These are phyloP conservation scores for Globisporangium barbulae DNA, from an alignment of 352 stramenopile species.

Conservation along the genomic window DNA sequence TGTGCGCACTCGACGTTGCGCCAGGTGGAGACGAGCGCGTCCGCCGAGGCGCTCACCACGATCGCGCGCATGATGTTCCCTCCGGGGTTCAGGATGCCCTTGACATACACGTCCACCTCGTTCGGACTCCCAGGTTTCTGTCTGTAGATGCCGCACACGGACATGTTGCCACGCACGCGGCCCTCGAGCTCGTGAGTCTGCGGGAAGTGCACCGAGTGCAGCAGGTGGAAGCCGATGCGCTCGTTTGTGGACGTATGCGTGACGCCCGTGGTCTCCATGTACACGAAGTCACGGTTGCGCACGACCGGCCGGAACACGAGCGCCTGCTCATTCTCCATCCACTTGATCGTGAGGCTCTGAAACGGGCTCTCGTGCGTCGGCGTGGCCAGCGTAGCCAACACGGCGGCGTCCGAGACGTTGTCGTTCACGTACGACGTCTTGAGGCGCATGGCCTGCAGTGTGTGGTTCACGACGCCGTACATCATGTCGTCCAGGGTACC, in stretches of 20 bases:
- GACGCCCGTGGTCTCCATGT: slow-evolving; percentile 18
- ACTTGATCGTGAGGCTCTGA: slow-evolving; percentile 17
- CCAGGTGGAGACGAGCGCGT: slow-evolving; percentile 6
- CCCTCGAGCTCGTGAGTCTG: slow-evolving; percentile 17
- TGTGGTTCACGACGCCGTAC: slow-evolving; percentile 24
- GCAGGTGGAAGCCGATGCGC: slow-evolving; percentile 14
- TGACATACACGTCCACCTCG: slow-evolving; percentile 10
- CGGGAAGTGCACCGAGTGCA: slow-evolving; percentile 19
- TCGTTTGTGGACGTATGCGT: slow-evolving; percentile 3
- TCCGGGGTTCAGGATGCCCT: slow-evolving; percentile 2
- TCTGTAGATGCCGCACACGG: slow-evolving; percentile 17
- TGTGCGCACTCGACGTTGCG: slow-evolving; percentile 11
- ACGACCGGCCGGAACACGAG: not conserved
- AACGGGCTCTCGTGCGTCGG: slow-evolving; percentile 15
- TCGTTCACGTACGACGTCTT: slow-evolving; percentile 23
- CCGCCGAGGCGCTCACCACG: slow-evolving; percentile 35
- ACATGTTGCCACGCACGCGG: slow-evolving; percentile 24
- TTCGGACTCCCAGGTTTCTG: slow-evolving; percentile 5
- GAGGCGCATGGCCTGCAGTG: slow-evolving; percentile 18
- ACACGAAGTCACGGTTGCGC: slow-evolving; percentile 18
- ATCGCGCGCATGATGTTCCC: slow-evolving; percentile 35
- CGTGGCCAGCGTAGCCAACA: slow-evolving; percentile 6
- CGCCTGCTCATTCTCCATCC: slow-evolving; percentile 10
- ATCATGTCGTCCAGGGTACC: slow-evolving; percentile 25
- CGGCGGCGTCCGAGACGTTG: slow-evolving; percentile 19